Evolutionary conservation across 192 early-diverging fungal genomes (phyloP).

Genomic region (Coemansia sp.): DNA sequence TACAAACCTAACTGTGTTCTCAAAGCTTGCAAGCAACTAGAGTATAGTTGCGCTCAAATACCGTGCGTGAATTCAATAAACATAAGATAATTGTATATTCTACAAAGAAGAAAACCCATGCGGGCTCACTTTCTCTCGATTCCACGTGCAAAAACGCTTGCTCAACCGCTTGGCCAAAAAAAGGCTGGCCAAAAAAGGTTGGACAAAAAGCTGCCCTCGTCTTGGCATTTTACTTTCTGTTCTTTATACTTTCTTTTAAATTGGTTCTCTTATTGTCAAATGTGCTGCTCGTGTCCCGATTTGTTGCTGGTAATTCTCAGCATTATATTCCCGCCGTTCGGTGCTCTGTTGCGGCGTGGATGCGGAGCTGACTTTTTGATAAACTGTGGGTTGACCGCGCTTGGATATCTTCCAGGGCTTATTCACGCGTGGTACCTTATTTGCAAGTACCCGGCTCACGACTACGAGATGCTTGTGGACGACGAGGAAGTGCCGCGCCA

Average conservation of each 20-base stretch:
- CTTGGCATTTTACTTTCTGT: conserved; percentile 3
- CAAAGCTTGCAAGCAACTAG: too few species aligned
- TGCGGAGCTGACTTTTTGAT: conserved; percentile 67
- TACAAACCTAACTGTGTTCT: too few species aligned
- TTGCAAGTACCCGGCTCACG: conserved; percentile 54
- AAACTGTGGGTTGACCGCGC: conserved; percentile 68
- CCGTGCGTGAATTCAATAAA: too few species aligned
- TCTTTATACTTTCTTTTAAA: background rate
- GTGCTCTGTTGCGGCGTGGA: conserved; percentile 63
- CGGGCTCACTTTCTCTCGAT: too few species aligned
- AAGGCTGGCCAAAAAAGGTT: background rate
- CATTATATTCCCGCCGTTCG: conserved; percentile 64
- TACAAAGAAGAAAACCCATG: too few species aligned
- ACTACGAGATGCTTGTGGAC: conserved; percentile 54
- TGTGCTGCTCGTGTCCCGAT: conserved; percentile 51
- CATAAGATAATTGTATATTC: too few species aligned
- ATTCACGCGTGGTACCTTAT: conserved; percentile 70
- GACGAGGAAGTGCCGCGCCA: conserved; percentile 40
- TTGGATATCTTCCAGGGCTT: conserved; percentile 73
- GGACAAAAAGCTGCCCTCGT: conserved; percentile 2
- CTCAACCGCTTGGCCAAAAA: too few species aligned
- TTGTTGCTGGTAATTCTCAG: conserved; percentile 49
- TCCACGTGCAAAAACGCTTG: too few species aligned
- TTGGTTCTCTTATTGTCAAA: conserved; percentile 5
- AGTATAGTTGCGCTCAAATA: too few species aligned